Base-by-base conservation (phyloP, 2,329 filamentous ascomycete species). In the Cladosporium sp. region DNA sequence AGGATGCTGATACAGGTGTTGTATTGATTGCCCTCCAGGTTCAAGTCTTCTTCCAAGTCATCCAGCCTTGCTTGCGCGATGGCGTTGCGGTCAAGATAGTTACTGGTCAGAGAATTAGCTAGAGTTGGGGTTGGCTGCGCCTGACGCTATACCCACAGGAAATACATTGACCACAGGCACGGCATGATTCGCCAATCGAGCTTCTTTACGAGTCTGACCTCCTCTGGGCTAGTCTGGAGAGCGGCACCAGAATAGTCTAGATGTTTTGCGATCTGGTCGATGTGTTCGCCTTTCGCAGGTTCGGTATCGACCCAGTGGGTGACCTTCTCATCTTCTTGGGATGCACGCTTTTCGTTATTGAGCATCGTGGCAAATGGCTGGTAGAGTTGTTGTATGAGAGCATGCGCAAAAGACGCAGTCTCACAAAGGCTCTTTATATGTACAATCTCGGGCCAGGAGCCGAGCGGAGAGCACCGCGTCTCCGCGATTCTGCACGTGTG, bases 21-120 rank as follows among this genome's bases (percentile, higher is more conserved):
- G 59, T 78, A 82, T 43, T 83, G 76, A 1, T 76, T 81, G 5
- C 77, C 78, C 5, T 61, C 67, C 74, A 83, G 79, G 1, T 64
- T 64, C 0, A 83, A 65, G 49, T 82, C 80, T 19, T 68, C 51
- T 51, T 82, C 79, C 0, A 83, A 66, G 0, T 72, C 72, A 1
- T 76, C 24, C 12, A 45, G 27, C 8, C 43, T 11, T 12, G 43
- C 43, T 17, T 19, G 43, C 11, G 43, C 43, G 18, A 45, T 45
- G 3, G 43, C 43, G 13, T 45, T 45, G 43, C 61, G 54, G 45
- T 62, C 61, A 6, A 63, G 54, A 34, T 62, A 63, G 48, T 63
- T 63, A 12, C n/a, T 36, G 60, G 51, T 54, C 53, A 58, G 12
- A 60, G 60, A 57, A 60, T 62, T 1, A 53, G 29, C 59, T 58